Evolutionary conservation across 2,329 filamentous ascomycete species (phyloP), one percentile per base, ranked within the genome.

Genomic region (Akanthomyces dipterigenus): DNA sequence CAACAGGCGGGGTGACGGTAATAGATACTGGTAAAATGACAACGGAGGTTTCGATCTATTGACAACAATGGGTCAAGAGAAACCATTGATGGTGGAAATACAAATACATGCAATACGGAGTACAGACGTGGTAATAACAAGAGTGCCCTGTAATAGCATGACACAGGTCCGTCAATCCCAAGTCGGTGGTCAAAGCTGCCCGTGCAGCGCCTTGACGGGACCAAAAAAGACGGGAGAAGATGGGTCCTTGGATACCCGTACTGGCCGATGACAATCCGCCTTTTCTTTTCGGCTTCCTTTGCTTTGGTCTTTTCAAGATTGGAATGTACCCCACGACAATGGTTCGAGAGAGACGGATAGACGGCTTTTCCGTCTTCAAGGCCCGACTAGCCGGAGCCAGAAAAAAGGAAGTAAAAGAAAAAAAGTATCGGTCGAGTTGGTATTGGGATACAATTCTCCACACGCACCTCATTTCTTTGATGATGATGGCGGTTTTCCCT

Each of bases 401-500:
- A 26, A 26, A 7, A 6, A 22, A 18, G 2, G 36, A 42, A 26
- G 14, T 2, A 40, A 34, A 54, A 42, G 26, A 50, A 11, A 34
- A 38, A 31, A 40, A 20, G 3, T 20, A 11, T 38, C 31, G 12
- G 22, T 26, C n/a, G 31, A 38, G 53, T 11, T 53, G 16, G 11
- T 12, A 31, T 26, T 20, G n/a, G 18, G 20, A 12, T 18, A 31
- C 1, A 40, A 31, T 5, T 31, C 50, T 36, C 51, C 51, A 55
- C 51, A 55, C 58, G 34, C 58, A 61, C 58, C 58, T 61, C 34
- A 61, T 61, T 61, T 61, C 58, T 55, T 61, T 61, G 50, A 61
- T 61, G 50, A 55, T 45, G 58, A 55, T 61, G 49, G 58, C 46
- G 24, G n/a, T 42, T 6, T 28, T n/a, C 16, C 22, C 28, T 7